A percentile compares a stretch with the other conserved stretches of the same genome.
Evolutionary conservation across 2,329 filamentous ascomycete species (phyloP).

Genomic region (Cladosporium sp.): DNA sequence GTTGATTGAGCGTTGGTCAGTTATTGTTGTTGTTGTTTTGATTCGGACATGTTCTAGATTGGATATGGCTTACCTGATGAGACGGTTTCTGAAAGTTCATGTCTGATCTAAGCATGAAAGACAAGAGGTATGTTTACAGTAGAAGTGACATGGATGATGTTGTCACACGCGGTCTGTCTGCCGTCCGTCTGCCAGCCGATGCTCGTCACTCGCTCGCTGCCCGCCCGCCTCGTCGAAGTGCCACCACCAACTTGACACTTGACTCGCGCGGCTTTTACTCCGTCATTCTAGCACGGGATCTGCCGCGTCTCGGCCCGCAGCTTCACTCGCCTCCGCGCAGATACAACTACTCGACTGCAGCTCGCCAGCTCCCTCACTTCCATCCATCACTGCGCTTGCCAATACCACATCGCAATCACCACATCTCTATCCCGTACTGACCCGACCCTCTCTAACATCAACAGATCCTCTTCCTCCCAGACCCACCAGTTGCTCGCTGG

Average conservation of each 20-base stretch:
- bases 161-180: neutral
- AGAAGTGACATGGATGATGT: no score
- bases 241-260: no score
- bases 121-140: no score
- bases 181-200: no score
- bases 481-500: no score
- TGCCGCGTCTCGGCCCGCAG: no score
- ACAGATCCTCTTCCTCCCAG: no score
- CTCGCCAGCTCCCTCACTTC: neutral
- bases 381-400: neutral
- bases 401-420: no score
- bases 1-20: neutral
- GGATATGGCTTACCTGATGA: conserved; percentile 36
- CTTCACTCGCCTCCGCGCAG: neutral
- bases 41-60: neutral
- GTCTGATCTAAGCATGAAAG: conserved; percentile 8
- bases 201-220: neutral
- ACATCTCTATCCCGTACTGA: neutral
- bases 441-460: neutral
- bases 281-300: no score
- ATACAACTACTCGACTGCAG: neutral
- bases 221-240: no score
- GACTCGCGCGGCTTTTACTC: no score
- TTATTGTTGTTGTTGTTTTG: no score
- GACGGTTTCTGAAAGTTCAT: conserved; percentile 44